Base-by-base conservation (phyloP, 225 moss, liverwort and hornwort species). In the Pleurozium schreberi region DNA sequence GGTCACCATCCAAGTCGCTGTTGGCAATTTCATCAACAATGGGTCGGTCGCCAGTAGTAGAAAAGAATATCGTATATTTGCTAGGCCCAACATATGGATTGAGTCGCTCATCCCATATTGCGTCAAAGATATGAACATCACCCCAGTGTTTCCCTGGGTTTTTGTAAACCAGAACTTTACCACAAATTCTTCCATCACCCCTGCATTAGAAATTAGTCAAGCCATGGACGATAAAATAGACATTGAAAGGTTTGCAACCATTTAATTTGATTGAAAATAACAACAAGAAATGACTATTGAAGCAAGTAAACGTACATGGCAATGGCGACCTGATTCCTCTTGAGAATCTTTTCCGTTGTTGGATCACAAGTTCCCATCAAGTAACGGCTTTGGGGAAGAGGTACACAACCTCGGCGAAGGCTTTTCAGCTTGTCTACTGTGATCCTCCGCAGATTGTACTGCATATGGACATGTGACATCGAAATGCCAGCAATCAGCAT, bases 341-440 rank as follows among this genome's bases (percentile, higher is more conserved):
- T 91, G 57, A 96, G 87, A 5, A 94, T 88, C 57, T 43, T 86
- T 45, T 92, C 89, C 23, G 86, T 88, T 8, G 92, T 96, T 34
- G 96, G 96, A 85, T 97, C 97, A 36, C 93, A 93, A 81, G 96
- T 97, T 55, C 94, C 95, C 94, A 97, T 95, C 27, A 96, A 74
- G 62, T 94, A 95, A 21, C 86, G 90, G 18, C 92, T 90, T 11
- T 86, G 55, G 3, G 84, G 68, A 73, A 96, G 89, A 66, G 92
- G 87, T 18, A 96, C 88, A 81, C 85, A 95, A 82, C 97, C 96
- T 88, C 79, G 87, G 7, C 88, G 81, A 18, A 97, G 86, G 27
- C 81, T 80, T 63, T 86, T 76, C 22, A 93, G 18, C 75, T 78
- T 95, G 17, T 89, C 87, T 26, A 88, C 38, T 14, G 87, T 62